phyloP scores from a whole-genome alignment of 1,139 yeast species.

The Suhomyces chickasaworum region DNA sequence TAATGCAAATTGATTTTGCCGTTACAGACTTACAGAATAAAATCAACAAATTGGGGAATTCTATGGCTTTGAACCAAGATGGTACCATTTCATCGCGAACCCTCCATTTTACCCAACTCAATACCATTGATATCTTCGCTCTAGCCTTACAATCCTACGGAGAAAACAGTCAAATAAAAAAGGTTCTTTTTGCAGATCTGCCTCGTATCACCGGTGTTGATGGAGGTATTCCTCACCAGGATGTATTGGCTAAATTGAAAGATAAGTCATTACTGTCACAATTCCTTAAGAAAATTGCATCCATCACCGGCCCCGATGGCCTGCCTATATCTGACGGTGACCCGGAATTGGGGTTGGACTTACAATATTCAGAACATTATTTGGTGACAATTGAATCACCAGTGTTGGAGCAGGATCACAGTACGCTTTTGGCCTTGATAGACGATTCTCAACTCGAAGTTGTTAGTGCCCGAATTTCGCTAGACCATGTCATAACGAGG shows the following conservation, averaged over 20 bases:
- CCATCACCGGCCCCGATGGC: neutral
- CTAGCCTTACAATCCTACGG: slow-evolving; percentile 27
- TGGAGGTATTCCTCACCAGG: neutral
- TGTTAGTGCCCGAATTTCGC: slow-evolving; percentile 31
- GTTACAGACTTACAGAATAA: neutral
- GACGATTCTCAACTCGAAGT: slow-evolving; percentile 29
- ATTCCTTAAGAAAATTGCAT: neutral
- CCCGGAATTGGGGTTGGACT: slow-evolving; percentile 22
- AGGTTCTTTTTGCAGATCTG: neutral
- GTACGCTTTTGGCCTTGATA: slow-evolving; percentile 25
- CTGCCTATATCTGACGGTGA: neutral
- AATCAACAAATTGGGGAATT: slow-evolving; percentile 18
- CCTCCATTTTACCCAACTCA: slow-evolving; percentile 35
- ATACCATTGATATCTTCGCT: slow-evolving; percentile 31
- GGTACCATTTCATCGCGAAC: slow-evolving; percentile 18
- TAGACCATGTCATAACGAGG: slow-evolving; percentile 17
- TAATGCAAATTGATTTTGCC: slow-evolving; percentile 22
- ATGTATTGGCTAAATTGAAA: neutral
- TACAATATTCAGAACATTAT: slow-evolving; percentile 29
- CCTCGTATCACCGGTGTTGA: neutral
- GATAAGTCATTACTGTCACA: neutral
- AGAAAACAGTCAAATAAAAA: neutral
- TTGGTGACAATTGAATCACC: slow-evolving; percentile 37
- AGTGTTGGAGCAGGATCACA: slow-evolving; percentile 25
- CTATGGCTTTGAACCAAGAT: slow-evolving; percentile 6